A percentile compares a stretch with the other conserved stretches of the same genome.
phyloP scores from a whole-genome alignment of 345 rosid genomes.

The Lepidium aucheri region DNA sequence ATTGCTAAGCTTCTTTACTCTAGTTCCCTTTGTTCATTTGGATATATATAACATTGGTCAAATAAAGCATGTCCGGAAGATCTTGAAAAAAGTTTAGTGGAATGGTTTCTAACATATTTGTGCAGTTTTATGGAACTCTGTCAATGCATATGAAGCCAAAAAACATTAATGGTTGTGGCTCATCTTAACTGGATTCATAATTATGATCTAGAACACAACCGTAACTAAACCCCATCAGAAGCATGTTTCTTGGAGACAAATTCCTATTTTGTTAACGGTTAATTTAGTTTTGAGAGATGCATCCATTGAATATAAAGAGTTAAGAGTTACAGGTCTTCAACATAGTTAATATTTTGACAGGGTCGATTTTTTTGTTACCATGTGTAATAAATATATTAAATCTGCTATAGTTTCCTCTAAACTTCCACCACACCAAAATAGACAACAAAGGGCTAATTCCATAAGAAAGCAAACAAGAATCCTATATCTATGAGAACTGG shows the following conservation, averaged over 20 bases:
- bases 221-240: background rate
- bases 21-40: too few relatives aligned
- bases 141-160: too few relatives aligned
- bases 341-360: background rate
- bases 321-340: background rate
- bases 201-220: background rate
- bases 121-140: too few relatives aligned
- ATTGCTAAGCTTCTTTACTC: too few relatives aligned
- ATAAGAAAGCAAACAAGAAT: background rate
- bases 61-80: too few relatives aligned
- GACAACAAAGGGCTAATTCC: conserved; percentile 2
- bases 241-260: background rate
- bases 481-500: background rate
- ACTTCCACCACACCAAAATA: background rate
- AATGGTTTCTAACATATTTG: too few relatives aligned
- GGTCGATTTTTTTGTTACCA: background rate
- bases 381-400: background rate
- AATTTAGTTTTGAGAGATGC: background rate
- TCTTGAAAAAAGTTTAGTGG: too few relatives aligned
- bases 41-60: too few relatives aligned
- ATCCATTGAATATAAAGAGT: background rate
- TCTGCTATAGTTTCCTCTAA: background rate
- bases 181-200: too few relatives aligned
- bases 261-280: background rate
- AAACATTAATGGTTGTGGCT: too few relatives aligned